Conservation (phyloP, 495 filamentous ascomycete species). For the Hypoxylon fuscum region DNA sequence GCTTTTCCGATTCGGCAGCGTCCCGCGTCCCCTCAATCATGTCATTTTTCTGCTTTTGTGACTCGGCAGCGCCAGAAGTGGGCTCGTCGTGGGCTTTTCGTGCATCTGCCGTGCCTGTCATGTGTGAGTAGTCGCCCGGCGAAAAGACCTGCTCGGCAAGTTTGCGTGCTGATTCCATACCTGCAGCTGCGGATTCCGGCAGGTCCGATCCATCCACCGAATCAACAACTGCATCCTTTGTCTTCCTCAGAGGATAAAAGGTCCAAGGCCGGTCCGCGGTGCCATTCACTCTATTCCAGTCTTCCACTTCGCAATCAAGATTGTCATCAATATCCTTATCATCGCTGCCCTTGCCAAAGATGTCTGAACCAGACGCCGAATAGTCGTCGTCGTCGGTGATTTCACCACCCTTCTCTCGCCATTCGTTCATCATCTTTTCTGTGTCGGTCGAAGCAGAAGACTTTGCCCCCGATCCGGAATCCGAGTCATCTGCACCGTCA, state of each 20-base stretch:
- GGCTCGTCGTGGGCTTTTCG: not conserved
- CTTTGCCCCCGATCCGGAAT: slow-evolving; percentile 3
- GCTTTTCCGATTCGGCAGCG: not conserved
- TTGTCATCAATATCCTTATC: slow-evolving; percentile 9
- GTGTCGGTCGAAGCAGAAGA: slow-evolving; percentile 11
- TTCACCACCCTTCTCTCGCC: slow-evolving; percentile 31
- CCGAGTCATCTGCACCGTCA: slow-evolving; percentile 4
- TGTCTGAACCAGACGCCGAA: slow-evolving; percentile 22
- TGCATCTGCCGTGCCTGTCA: not conserved
- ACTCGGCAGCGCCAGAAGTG: too few relatives aligned
- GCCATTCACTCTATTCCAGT: slow-evolving; percentile 11
- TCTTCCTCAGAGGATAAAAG: slow-evolving; percentile 33
- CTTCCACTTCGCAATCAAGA: slow-evolving; percentile 16
- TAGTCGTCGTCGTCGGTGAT: slow-evolving; percentile 41
- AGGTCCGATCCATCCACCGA: not conserved
- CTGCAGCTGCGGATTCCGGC: not conserved
- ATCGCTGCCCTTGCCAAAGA: not conserved
- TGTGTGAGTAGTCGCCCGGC: not conserved
- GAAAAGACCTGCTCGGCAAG: slow-evolving; percentile 2
- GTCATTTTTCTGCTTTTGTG: not conserved
- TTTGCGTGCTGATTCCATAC: slow-evolving; percentile 14
- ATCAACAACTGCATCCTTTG: not conserved
- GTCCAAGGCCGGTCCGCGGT: slow-evolving; percentile 27
- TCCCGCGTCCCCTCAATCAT: not conserved
- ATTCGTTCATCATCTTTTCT: slow-evolving; percentile 26